These are phyloP conservation scores for Penicillium sp. DNA, from an alignment of 2,329 filamentous ascomycete genomes.

Conservation along the genomic window DNA sequence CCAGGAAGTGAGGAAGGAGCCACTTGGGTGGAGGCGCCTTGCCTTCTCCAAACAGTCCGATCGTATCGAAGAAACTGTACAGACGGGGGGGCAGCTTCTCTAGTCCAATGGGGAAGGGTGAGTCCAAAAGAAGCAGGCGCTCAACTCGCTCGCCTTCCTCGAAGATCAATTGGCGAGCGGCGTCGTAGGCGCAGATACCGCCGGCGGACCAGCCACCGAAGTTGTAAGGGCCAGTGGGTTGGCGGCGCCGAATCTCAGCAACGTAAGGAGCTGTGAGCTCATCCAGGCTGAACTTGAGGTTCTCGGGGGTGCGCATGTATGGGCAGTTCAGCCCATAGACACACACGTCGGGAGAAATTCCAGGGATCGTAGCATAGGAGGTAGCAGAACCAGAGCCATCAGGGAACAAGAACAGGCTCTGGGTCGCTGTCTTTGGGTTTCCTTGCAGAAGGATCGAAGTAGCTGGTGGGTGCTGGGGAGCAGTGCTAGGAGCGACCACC, in stretches of 20 bases:
- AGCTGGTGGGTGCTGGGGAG: constrained; percentile 37
- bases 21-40: constrained; percentile 48
- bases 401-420: constrained; percentile 46
- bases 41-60: constrained; percentile 50
- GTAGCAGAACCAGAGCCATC: constrained; percentile 50
- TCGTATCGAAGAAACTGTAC: constrained; percentile 51
- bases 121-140: constrained; percentile 64
- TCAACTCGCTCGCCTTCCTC: constrained; percentile 59
- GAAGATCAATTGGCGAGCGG: constrained; percentile 58
- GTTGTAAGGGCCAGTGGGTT: constrained; percentile 59
- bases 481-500: constrained; percentile 15
- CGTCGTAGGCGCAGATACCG: constrained; percentile 70
- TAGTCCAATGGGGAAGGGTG: constrained; percentile 66
- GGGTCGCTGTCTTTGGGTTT: constrained; percentile 44
- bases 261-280: constrained; percentile 42
- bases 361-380: constrained; percentile 47
- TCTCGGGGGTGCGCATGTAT: constrained; percentile 46
- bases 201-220: constrained; percentile 76
- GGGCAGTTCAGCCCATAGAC: constrained; percentile 48
- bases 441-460: constrained; percentile 47
- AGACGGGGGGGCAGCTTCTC: constrained; percentile 62
- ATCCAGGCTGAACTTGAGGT: constrained; percentile 36
- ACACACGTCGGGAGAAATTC: constrained; percentile 41
- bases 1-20: constrained; percentile 54
- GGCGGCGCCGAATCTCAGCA: constrained; percentile 48